Base-by-base conservation (phyloP, 2,329 filamentous ascomycete species). In the Aspergillus caelatus region DNA sequence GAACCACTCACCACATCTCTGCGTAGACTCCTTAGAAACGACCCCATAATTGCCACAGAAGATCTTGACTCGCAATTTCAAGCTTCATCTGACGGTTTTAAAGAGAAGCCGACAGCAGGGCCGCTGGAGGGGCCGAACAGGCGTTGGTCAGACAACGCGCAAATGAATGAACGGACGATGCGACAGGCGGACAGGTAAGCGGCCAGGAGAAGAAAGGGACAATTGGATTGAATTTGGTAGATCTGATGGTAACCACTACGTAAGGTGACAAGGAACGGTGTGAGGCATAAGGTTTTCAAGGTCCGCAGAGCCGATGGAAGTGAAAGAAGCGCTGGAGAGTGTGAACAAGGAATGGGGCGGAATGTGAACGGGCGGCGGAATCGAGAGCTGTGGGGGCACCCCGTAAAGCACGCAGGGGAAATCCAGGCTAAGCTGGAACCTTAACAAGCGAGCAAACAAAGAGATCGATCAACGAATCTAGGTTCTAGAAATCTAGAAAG, bases 1-100 rank as follows among this genome's bases (percentile, higher is more conserved):
- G n/a, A 56, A 64, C 66, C 73, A 78, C 67, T 64, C 62, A 70
- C 78, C 69, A 73, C 73, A 76, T 77, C 77, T 70, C 71, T 71
- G 68, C 77, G 76, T 58, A 78, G 72, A 68, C 74, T 77, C 65
- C 70, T 78, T 61, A 78, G 72, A 67, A 80, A 80, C 58, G 78
- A 75, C 69, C 76, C 73, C 78, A 80, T 81, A 54, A 69, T 78
- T 68, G 66, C 71, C 63, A 70, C 67, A 67, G 62, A 62, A 65
- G 68, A 60, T 64, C 55, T 65, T 68, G 43, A 60, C 57, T 58
- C 66, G 64, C 64, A 61, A 69, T 64, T 68, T 67, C 65, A 68
- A 67, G 63, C 68, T 62, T 75, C 75, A 75, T 75, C 69, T 70
- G 70, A 70, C 60, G 63, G 60, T 62, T 58, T 62, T 52, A 43